Percentiles rank a stretch among this genome's conserved stretches.
Conservation (phyloP, 352 stramenopile species). For the Pythium sp. region DNA sequence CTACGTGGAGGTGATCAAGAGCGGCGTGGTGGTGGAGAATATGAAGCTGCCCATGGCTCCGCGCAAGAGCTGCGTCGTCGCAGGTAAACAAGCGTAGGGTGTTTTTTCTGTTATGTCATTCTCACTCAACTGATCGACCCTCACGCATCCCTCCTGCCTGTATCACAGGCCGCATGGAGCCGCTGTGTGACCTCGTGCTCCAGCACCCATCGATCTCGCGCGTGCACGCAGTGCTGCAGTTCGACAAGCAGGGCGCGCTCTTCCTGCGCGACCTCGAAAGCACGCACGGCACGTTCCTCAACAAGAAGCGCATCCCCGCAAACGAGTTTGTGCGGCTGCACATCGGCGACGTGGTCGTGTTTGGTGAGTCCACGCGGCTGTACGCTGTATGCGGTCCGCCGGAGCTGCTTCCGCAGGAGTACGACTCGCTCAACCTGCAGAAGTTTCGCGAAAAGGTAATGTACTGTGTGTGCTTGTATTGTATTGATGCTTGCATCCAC, state of each 20-base stretch:
- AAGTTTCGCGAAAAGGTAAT: slow-evolving; percentile 30
- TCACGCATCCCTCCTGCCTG: slow-evolving; percentile 5
- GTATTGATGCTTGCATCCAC: not conserved
- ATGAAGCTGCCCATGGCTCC: slow-evolving; percentile 31
- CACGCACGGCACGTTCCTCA: slow-evolving; percentile 85
- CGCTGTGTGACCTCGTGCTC: slow-evolving; percentile 64
- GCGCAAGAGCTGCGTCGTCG: slow-evolving; percentile 43
- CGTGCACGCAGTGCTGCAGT: slow-evolving; percentile 70
- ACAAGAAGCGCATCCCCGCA: slow-evolving; percentile 60
- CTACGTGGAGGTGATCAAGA: slow-evolving; percentile 72
- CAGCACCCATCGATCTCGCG: slow-evolving; percentile 77
- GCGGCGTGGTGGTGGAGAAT: slow-evolving; percentile 49
- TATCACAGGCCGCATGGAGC: slow-evolving; percentile 42
- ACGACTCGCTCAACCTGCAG: slow-evolving; percentile 57
- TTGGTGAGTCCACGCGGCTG: slow-evolving; percentile 85
- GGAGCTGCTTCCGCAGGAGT: slow-evolving; percentile 69
- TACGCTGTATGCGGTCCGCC: slow-evolving; percentile 73
- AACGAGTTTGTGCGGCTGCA: slow-evolving; percentile 59
- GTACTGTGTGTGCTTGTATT: not conserved
- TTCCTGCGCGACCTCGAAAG: slow-evolving; percentile 75
- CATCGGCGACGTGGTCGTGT: slow-evolving; percentile 83
- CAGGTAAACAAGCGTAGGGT: not conserved
- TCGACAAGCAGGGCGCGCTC: slow-evolving; percentile 57
- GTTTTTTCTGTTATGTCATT: not conserved
- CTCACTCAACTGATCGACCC: not conserved